These are phyloP conservation scores for Cardamine chenopodiifolia DNA, from an alignment of 345 rosid species.

Conservation along the genomic window DNA sequence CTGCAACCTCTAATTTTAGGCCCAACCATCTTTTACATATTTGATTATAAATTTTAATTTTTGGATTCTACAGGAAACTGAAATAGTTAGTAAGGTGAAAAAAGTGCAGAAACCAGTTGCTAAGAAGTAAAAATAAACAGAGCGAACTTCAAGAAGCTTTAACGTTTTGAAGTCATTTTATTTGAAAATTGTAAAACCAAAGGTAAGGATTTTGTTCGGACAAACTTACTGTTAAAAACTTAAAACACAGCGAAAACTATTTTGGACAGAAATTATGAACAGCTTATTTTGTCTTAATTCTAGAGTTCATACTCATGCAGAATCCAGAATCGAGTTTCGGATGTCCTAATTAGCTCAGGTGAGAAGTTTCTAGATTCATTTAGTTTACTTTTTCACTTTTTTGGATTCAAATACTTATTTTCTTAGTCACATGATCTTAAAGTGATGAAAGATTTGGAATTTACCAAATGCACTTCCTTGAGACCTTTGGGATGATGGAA, in stretches of 20 bases:
- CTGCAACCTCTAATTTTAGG: neutral
- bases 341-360: too few species aligned
- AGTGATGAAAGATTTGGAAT: neutral
- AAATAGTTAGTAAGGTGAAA: slow-evolving; percentile 18
- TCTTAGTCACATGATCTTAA: neutral
- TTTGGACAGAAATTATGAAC: neutral
- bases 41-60: neutral
- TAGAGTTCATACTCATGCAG: too few species aligned
- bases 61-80: slow-evolving; percentile 33
- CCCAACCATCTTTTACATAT: neutral
- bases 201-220: neutral
- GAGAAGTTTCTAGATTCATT: neutral
- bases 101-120: slow-evolving; percentile 22
- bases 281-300: too few species aligned
- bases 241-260: neutral
- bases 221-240: neutral
- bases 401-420: neutral
- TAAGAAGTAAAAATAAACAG: slow-evolving; percentile 6
- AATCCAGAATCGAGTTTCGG: too few species aligned
- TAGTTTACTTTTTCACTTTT: neutral
- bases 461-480: neutral
- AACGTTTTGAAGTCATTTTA: neutral
- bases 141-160: too few species aligned
- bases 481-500: neutral
- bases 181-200: slow-evolving; percentile 9